Base-by-base conservation (phyloP, 805 yeast genomes). In the Candida nonsorbophila region DNA sequence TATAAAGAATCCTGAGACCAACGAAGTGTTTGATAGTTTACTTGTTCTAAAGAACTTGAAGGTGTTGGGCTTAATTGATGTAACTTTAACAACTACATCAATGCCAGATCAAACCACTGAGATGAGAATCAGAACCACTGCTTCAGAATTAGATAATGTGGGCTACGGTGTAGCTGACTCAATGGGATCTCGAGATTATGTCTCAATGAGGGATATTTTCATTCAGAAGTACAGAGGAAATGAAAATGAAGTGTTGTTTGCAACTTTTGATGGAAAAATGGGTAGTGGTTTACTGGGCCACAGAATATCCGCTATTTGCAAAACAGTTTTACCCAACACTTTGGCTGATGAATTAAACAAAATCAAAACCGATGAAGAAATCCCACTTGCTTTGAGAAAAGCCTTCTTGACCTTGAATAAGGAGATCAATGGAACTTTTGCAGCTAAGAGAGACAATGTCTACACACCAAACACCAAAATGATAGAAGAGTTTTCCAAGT, bases 161-260 rank as follows among this genome's bases (percentile, higher is more conserved):
- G 77, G 86, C 0, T 86, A 87, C 48, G 98, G 98, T 49, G 87
- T 92, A 28, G 82, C 97, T 1, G 99, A 92, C 55, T 67, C 81
- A 3, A 64, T 90, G 42, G 95, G 95, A 1, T 66, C 66, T 29
- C 62, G 77, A 28, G 74, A 75, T 15, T 63, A 66, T 26, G 72
- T 92, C 3, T 72, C 87, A 0, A 74, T 81, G 5, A 72, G 94
- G 47, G 98, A 92, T 58, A 76, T 84, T 22, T 88, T 92, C 20
- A 72, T 83, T 40, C 95, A 87, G 46, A 78, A 83, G 43, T 86
- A 88, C 56, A 69, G 95, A 36, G 95, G 95, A 12, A 79, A 79
- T 31, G 81, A 82, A 25, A 80, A 84, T 43, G 96, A 88, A 51
- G 73, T 79, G 17, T 65, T 92, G 30, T 63, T 90, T 34, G 86